phyloP scores from a whole-genome alignment of 495 filamentous ascomycete genomes.

The Saxispiralis lemnorum region DNA sequence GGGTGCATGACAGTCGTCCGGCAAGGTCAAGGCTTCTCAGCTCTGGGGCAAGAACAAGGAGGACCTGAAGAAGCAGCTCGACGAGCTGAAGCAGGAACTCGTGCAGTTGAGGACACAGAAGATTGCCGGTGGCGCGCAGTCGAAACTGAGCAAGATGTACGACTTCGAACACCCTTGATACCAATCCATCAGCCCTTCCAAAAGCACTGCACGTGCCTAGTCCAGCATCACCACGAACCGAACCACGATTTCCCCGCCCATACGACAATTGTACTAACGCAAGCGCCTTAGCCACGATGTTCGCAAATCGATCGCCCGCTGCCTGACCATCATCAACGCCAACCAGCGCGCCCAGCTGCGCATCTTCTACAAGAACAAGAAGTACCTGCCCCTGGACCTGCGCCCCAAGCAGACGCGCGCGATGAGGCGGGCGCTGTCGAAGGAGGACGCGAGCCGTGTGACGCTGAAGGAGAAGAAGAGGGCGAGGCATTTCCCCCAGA shows the following conservation, averaged over 20 bases:
- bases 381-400: constrained; percentile 93
- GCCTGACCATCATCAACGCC: constrained; percentile 97
- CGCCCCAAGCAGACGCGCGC: constrained; percentile 92
- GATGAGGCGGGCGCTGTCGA: constrained; percentile 78
- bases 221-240: neutral
- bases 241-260: neutral
- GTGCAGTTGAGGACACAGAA: constrained; percentile 89
- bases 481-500: constrained; percentile 84
- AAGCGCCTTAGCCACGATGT: constrained; percentile 73
- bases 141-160: constrained; percentile 96
- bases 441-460: constrained; percentile 62
- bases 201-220: neutral
- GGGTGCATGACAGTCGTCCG: constrained; percentile 44
- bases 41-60: constrained; percentile 99
- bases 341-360: constrained; percentile 95
- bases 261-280: neutral
- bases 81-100: constrained; percentile 70
- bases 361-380: constrained; percentile 99
- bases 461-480: constrained; percentile 91
- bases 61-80: constrained; percentile 70
- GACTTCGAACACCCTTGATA: constrained; percentile 10
- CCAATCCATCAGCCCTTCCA: neutral
- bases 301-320: constrained; percentile 95
- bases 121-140: constrained; percentile 76
- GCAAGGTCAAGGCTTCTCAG: constrained; percentile 83